phyloP scores from a whole-genome alignment of 805 yeast species.

The Ogataea paradorogensis region DNA sequence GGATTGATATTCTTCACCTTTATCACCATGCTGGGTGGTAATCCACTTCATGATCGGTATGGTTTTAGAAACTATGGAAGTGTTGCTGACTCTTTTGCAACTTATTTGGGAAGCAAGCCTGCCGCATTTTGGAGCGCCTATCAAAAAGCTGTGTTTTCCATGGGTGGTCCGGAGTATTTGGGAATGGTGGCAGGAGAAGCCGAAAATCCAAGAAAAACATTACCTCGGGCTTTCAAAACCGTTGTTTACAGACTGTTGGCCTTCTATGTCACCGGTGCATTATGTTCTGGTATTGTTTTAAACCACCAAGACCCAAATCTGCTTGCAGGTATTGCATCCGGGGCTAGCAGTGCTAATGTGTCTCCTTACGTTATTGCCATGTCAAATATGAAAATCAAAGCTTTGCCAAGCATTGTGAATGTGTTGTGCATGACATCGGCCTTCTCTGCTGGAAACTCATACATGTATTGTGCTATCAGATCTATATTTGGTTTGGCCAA shows the following conservation, averaged over 20 bases:
- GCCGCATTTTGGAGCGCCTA: slow-evolving; percentile 71
- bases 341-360: slow-evolving; percentile 74
- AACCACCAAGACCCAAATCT: slow-evolving; percentile 65
- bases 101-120: slow-evolving; percentile 50
- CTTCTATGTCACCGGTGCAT: slow-evolving; percentile 69
- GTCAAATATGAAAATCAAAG: slow-evolving; percentile 62
- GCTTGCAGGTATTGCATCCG: slow-evolving; percentile 52
- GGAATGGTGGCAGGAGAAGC: slow-evolving; percentile 89
- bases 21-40: slow-evolving; percentile 84
- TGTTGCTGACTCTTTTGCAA: slow-evolving; percentile 45
- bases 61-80: slow-evolving; percentile 30
- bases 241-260: slow-evolving; percentile 66
- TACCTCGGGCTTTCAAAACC: slow-evolving; percentile 78
- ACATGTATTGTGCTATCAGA: slow-evolving; percentile 67
- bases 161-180: slow-evolving; percentile 81
- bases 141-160: slow-evolving; percentile 68
- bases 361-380: slow-evolving; percentile 85
- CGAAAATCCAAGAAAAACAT: slow-evolving; percentile 46
- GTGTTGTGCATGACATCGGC: slow-evolving; percentile 72
- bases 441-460: slow-evolving; percentile 82
- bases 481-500: slow-evolving; percentile 67
- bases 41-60: slow-evolving; percentile 55
- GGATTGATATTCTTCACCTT: slow-evolving; percentile 76
- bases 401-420: slow-evolving; percentile 75
- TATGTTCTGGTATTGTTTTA: slow-evolving; percentile 75